These are phyloP conservation scores for Colletotrichum acutatum DNA, from an alignment of 2,329 filamentous ascomycete genomes.

Conservation along the genomic window DNA sequence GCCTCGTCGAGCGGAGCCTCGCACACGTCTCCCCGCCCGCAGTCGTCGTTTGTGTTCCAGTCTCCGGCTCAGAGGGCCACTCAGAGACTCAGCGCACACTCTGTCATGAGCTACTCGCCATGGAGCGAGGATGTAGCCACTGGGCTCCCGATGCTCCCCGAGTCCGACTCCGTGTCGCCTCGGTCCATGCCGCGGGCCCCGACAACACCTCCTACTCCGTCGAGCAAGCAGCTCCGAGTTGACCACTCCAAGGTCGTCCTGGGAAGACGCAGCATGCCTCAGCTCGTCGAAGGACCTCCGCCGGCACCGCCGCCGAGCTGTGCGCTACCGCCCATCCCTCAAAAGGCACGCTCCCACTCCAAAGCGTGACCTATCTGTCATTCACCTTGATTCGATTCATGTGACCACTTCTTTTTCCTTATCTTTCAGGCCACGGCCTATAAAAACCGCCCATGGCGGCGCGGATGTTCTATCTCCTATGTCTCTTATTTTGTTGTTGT, in stretches of 20 bases:
- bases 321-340: slow-evolving; percentile 64
- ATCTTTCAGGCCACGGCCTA: not conserved
- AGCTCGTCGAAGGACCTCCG: slow-evolving; percentile 61
- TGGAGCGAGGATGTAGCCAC: not conserved
- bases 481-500: slow-evolving; percentile 3
- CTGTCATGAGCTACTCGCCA: slow-evolving; percentile 1
- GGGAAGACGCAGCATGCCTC: slow-evolving; percentile 62
- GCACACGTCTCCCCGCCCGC: slow-evolving; percentile 40
- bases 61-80: slow-evolving; percentile 33
- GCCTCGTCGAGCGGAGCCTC: slow-evolving; percentile 35
- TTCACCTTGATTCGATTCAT: not conserved
- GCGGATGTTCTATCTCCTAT: slow-evolving; percentile 17
- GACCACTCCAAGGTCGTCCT: slow-evolving; percentile 38
- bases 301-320: slow-evolving; percentile 65
- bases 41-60: slow-evolving; percentile 47
- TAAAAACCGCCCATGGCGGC: slow-evolving; percentile 8
- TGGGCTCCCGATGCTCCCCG: not conserved
- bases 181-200: not conserved
- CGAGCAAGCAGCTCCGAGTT: not conserved
- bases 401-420: not conserved
- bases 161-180: not conserved
- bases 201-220: slow-evolving; percentile 4
- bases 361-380: not conserved
- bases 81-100: slow-evolving; percentile 39
- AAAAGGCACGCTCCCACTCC: slow-evolving; percentile 1